Percentiles rank a stretch among this genome's conserved stretches.
These are phyloP conservation scores for Suillus subalutaceus DNA, from an alignment of 768 basidiomycete genomes.

Conservation along the genomic window DNA sequence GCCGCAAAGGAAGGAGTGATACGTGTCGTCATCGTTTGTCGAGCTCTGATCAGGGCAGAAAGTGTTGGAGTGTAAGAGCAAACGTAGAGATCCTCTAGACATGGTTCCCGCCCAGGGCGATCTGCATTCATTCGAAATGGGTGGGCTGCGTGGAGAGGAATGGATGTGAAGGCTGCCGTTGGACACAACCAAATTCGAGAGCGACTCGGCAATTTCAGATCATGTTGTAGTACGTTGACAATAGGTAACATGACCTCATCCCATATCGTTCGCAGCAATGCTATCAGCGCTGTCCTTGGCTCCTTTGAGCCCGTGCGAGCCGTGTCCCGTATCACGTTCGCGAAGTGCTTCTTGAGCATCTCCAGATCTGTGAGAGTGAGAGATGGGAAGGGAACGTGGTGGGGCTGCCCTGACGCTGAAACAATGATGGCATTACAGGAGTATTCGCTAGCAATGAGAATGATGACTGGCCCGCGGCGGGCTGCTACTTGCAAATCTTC, in stretches of 20 bases:
- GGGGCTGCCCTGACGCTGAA: neutral
- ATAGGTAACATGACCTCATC: slow-evolving; percentile 11
- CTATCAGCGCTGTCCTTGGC: neutral
- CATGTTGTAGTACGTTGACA: slow-evolving; percentile 5
- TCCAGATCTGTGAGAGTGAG: neutral
- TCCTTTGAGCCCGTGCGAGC: neutral
- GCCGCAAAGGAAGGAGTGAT: slow-evolving; percentile 3
- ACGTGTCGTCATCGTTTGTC: neutral
- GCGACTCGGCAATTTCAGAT: slow-evolving; percentile 4
- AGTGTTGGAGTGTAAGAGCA: slow-evolving; percentile 31
- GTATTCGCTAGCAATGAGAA: slow-evolving; percentile 18
- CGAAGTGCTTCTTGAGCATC: neutral
- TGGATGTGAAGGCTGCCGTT: slow-evolving; percentile 10
- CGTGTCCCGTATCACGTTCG: neutral
- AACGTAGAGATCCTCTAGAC: slow-evolving; percentile 18
- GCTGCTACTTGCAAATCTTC: slow-evolving; percentile 19
- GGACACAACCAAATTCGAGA: slow-evolving; percentile 22
- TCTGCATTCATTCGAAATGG: slow-evolving; percentile 10
- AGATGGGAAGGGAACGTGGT: neutral
- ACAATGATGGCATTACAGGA: slow-evolving; percentile 20
- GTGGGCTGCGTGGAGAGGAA: slow-evolving; percentile 26
- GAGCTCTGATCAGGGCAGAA: slow-evolving; percentile 17
- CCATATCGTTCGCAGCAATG: slow-evolving; percentile 1
- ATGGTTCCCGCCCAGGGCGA: slow-evolving; percentile 11
- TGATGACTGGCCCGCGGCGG: slow-evolving; percentile 21